Base-by-base conservation (phyloP, 2,329 filamentous ascomycete species). In the Xylaria digitata region DNA sequence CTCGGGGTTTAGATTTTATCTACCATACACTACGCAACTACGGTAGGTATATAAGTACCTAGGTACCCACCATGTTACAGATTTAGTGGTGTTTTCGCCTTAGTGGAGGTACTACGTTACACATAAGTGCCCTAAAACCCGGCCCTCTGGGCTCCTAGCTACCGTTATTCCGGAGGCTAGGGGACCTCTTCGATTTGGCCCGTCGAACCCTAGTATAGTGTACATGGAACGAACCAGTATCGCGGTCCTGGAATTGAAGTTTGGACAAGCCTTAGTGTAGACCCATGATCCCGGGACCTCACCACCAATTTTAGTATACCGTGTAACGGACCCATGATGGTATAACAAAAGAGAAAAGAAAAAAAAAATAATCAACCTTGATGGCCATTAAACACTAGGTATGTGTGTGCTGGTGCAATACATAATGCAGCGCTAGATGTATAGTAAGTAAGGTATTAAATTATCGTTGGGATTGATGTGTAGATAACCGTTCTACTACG, bases 161-260 rank as follows among this genome's bases (percentile, higher is more conserved):
- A 60, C 65, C 60, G 50, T 48, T 37, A 53, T 46, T 55, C 54
- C 62, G 54, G 64, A 64, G 60, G 34, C 53, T 23, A 56, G 32
- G 42, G 42, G 11, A 45, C 56, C 17, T 62, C 37, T 40, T 32
- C 30, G 13, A 49, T 61, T 19, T 46, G 48, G 55, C n/a, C 48
- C 56, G 55, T 49, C 37, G 19, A 21, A 37, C 32, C 23, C 21
- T 40, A 40, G 37, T 11, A 6, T 48, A 53, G 55, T 55, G 54
- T 19, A 56, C 15, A 17, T 49, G 40, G 63, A 54, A 49, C 11
- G 65, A 64, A 65, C 66, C 62, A 60, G 57, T 61, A 65, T 65
- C 58, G 62, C 62, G 62, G 66, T 13, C 46, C 62, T 32, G 66
- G 62, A 46, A 68, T 62, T 34, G 58, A 49, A 68, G 58, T 48